Evolutionary conservation across 345 rosid species (phyloP), one percentile per base, ranked within the genome.

Genomic region (Eucalyptus cloeziana): DNA sequence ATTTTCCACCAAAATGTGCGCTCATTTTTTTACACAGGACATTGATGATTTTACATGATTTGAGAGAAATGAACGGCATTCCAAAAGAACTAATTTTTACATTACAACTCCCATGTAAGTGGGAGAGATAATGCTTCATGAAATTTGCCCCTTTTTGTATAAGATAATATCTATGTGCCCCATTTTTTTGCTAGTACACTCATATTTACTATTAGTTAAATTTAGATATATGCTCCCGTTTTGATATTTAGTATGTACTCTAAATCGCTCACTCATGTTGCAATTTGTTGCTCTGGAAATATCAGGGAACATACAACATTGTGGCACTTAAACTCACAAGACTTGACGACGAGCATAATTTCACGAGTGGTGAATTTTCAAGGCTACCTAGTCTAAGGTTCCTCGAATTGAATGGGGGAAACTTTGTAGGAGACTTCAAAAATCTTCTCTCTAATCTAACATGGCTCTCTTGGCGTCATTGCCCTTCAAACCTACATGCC

Each of bases 1-100:
- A 8, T 33, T 31, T 31, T 69, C 43, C 0, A 1, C 43, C 13
- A 16, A 8, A 69, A 31, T 4, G 0, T 69, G 0, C 4, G 1
- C 80, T 7, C 79, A 33, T 16, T 31, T 69, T 31, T 8, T 1
- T 31, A 69, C 24, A 16, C 2, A 1, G 24, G 80, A 31, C 40
- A 67, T 4, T 31, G 40, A 17, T 69, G 24, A 8, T 69, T 69
- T 69, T 4, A 7, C 24, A 69, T 8, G 5, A 69, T 69, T n/a
- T n/a, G 37, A 64, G 37, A 64, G 76, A 12, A 60, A 3, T 7
- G 19, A 13, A 64, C 9, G 0, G 3, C 13, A 12, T 60, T 60
- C 13, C 69, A 27, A 27, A 60, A 3, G 13, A 60, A 27, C n/a
- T 60, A 11, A 60, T 60, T 60, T 27, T 27, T 60, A 9, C 21